Evolutionary conservation across 768 basidiomycete species (phyloP).

Genomic region (Sarcodon sp.): DNA sequence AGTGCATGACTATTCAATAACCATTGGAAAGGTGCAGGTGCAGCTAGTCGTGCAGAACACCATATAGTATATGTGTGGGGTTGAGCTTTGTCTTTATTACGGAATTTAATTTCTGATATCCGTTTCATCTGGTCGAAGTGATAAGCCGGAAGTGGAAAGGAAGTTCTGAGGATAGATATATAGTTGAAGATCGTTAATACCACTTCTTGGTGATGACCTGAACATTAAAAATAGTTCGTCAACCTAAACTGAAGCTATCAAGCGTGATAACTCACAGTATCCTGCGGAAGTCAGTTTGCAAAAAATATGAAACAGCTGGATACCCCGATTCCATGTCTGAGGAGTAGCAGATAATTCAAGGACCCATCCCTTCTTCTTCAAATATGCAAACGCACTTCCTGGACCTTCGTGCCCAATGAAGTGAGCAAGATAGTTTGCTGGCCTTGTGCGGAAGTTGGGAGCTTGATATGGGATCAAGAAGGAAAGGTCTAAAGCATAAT

Average conservation of each 20-base stretch:
- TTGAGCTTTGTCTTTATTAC: slow-evolving; percentile 30
- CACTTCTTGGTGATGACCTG: slow-evolving; percentile 29
- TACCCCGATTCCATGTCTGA: slow-evolving; percentile 18
- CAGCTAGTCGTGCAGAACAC: slow-evolving; percentile 17
- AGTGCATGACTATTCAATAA: slow-evolving; percentile 7
- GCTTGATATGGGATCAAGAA: slow-evolving; percentile 23
- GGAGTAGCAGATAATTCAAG: slow-evolving; percentile 19
- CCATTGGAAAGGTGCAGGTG: slow-evolving; percentile 8
- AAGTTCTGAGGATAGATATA: slow-evolving; percentile 12
- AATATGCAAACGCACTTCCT: slow-evolving; percentile 34
- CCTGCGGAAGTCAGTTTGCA: slow-evolving; percentile 36
- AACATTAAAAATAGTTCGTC: background rate
- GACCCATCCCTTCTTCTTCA: slow-evolving; percentile 33
- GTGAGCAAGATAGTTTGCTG: slow-evolving; percentile 28
- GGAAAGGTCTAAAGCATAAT: slow-evolving; percentile 24
- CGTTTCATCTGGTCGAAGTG: slow-evolving; percentile 30
- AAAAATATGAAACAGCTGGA: slow-evolving; percentile 30
- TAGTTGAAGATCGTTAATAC: slow-evolving; percentile 30
- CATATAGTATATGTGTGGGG: slow-evolving; percentile 27
- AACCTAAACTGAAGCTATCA: background rate
- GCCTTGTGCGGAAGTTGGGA: slow-evolving; percentile 25
- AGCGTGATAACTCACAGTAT: slow-evolving; percentile 21
- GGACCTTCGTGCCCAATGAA: slow-evolving; percentile 39
- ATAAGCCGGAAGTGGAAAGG: slow-evolving; percentile 10
- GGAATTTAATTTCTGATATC: slow-evolving; percentile 31